Evolutionary conservation across 208 protist species (phyloP), one percentile per base, ranked within the genome.

Genomic region (Paratrypanosoma confusum): DNA sequence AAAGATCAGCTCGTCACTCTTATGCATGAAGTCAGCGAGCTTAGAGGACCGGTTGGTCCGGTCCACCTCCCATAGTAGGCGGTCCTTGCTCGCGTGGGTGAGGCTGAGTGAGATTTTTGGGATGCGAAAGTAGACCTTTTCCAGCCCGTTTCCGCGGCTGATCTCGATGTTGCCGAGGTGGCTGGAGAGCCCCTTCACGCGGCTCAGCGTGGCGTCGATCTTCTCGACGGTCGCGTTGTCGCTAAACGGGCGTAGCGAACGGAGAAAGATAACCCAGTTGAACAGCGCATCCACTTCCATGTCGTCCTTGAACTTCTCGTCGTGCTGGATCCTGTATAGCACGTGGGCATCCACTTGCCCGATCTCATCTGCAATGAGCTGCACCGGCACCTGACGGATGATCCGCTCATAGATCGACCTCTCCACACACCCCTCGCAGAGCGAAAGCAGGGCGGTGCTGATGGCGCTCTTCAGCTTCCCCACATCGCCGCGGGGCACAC

Each of bases 51-150:
- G 65, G 47, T 68, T 86, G 16, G 65, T 81, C 42, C 82, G 70
- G 51, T 88, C 76, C 7, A 88, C 66, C 16, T 46, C 37, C 78
- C 75, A 85, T 16, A 92, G 62, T 25, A 92, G 49, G 50, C 59
- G 48, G 28, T 83, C 60, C 57, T 76, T 80, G 34, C 65, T 67
- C 31, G 71, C 59, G 36, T 72, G 59, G 17, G 74, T 83, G 13
- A 88, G 57, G 27, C 67, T 80, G 17, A 22, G 31, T 51, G 67
- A 82, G 32, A 90, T 66, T 14, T 60, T 47, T 14, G 85, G 81
- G 34, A 89, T 89, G 45, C 72, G 61, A 50, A 90, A 93, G 42
- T 85, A 89, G 31, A 90, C 77, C 13, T 60, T 56, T 59, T 90
- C 85, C 22, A 93, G 51, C 5, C 67, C 69, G 35, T 80, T 65